Conservation (phyloP, 352 stramenopile species). For the Hyphochytrium catenoides region DNA sequence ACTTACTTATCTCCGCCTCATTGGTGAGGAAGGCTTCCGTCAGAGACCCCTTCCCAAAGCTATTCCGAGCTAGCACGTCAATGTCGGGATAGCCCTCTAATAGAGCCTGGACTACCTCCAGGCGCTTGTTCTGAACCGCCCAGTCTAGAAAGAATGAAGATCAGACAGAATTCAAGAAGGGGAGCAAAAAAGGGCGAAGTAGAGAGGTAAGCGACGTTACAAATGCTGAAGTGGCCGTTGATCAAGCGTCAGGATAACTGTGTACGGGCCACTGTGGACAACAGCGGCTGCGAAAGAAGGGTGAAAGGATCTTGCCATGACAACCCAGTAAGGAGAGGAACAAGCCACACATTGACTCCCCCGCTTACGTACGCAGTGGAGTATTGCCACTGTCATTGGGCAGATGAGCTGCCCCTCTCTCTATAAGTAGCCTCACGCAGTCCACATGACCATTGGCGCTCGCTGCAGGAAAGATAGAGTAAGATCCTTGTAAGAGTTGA, state of each 20-base stretch:
- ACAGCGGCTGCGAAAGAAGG: no score
- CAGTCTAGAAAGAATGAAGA: conserved; percentile 23
- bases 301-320: no score
- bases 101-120: conserved; percentile 42
- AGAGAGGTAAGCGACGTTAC: neutral
- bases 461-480: conserved; percentile 16
- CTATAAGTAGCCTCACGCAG: conserved; percentile 32
- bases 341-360: neutral
- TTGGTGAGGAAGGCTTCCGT: conserved; percentile 57
- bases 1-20: conserved; percentile 50
- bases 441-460: conserved; percentile 42
- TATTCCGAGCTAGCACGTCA: conserved; percentile 51
- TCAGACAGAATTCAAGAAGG: neutral
- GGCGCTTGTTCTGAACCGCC: conserved; percentile 59
- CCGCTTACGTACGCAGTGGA: conserved; percentile 35
- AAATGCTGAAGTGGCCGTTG: neutral
- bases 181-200: neutral
- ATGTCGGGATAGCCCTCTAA: conserved; percentile 32
- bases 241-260: neutral
- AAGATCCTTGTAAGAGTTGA: no score
- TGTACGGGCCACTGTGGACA: no score
- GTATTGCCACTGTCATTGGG: conserved; percentile 40
- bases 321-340: neutral
- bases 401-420: conserved; percentile 23
- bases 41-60: conserved; percentile 42